phyloP scores from a whole-genome alignment of 2,329 filamentous ascomycete species.

The Aspergillus sp. region DNA sequence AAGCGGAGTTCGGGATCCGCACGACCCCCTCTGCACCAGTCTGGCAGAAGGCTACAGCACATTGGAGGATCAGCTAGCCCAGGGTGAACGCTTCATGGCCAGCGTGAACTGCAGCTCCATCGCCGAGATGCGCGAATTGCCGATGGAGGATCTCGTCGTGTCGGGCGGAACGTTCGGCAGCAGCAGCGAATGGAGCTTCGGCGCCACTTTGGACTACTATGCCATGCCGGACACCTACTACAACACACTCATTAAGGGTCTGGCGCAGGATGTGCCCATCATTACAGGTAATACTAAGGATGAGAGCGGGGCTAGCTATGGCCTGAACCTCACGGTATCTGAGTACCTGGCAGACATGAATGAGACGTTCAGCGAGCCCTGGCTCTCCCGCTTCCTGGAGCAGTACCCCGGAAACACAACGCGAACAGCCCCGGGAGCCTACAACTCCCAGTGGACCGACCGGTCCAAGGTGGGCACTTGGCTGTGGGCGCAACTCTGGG shows the following conservation, averaged over 20 bases:
- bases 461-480: constrained; percentile 30
- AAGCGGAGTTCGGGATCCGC: constrained; percentile 18
- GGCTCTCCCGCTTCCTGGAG: not conserved
- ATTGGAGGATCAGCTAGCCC: not conserved
- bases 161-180: not conserved
- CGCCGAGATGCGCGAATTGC: constrained; percentile 3
- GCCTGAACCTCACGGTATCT: constrained; percentile 23
- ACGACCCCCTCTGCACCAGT: constrained; percentile 16
- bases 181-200: not conserved
- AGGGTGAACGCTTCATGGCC: not conserved
- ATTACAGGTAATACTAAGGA: constrained; percentile 36
- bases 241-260: constrained; percentile 25
- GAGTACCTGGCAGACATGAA: constrained; percentile 23
- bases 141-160: constrained; percentile 2
- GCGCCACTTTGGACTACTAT: constrained; percentile 19
- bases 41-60: constrained; percentile 15
- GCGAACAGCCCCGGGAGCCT: constrained; percentile 18
- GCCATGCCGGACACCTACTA: constrained; percentile 31
- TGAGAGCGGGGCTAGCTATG: constrained; percentile 29
- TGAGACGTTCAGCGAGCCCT: not conserved
- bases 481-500: constrained; percentile 27
- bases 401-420: constrained; percentile 11
- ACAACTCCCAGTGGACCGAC: constrained; percentile 28
- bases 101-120: constrained; percentile 5
- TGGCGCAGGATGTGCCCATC: constrained; percentile 31